Conservation (phyloP, 2,329 filamentous ascomycete species). For the Penicillium aurantiogriseum region DNA sequence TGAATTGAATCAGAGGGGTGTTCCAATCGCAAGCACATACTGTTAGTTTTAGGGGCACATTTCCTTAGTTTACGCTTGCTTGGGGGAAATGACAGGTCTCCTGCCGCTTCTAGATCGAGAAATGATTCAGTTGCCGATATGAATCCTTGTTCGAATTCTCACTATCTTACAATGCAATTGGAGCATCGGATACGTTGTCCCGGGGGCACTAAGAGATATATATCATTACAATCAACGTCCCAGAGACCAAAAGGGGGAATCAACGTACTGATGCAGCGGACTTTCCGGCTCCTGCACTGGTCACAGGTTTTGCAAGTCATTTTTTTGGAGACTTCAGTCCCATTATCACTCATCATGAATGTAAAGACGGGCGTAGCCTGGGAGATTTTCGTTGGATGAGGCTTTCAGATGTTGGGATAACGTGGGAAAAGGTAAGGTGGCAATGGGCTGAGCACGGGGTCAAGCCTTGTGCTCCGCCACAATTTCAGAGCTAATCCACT, state of each 20-base stretch:
- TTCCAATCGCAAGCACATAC: background rate
- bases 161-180: background rate
- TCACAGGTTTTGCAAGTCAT: conserved; percentile 35
- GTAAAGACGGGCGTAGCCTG: too few relatives aligned
- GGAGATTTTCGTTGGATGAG: too few relatives aligned
- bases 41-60: background rate
- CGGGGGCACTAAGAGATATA: background rate
- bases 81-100: background rate
- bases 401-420: too few relatives aligned
- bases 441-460: too few relatives aligned
- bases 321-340: too few relatives aligned
- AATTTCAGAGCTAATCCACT: too few relatives aligned
- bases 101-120: background rate
- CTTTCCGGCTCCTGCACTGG: conserved; percentile 44
- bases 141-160: background rate
- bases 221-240: background rate
- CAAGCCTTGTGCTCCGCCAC: too few relatives aligned
- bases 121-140: background rate
- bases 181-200: background rate
- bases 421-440: too few relatives aligned
- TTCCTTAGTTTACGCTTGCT: background rate
- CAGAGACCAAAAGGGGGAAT: background rate
- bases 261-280: conserved; percentile 40
- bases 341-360: too few relatives aligned
- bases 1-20: background rate